Percentiles rank a stretch among this genome's conserved stretches.
These are phyloP conservation scores for Ammopiptanthus mongolicus DNA, from an alignment of 306 rosid species.

Conservation along the genomic window DNA sequence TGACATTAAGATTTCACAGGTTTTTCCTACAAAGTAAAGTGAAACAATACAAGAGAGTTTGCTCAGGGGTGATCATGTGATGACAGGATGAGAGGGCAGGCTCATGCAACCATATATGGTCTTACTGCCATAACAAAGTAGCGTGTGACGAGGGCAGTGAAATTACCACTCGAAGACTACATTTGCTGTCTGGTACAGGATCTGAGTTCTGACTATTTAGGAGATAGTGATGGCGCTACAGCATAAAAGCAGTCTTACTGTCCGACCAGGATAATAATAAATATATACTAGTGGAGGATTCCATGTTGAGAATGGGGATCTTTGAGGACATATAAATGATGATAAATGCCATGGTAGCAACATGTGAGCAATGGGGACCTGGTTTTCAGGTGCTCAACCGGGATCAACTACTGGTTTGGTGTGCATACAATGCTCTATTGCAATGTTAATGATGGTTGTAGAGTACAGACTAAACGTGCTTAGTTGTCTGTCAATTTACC, in stretches of 20 bases:
- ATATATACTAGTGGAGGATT: background rate
- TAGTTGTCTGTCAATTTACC: too few relatives aligned
- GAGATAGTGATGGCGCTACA: background rate
- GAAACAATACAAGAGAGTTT: background rate
- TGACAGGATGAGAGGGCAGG: constrained; percentile 1
- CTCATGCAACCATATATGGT: background rate
- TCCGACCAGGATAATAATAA: too few relatives aligned
- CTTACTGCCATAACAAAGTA: background rate
- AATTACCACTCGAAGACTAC: background rate
- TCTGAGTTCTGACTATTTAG: too few relatives aligned
- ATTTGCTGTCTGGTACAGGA: too few relatives aligned
- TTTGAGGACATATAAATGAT: background rate
- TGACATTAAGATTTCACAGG: background rate
- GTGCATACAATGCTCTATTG: background rate
- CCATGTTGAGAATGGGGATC: background rate
- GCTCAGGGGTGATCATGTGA: background rate
- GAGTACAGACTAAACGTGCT: too few relatives aligned
- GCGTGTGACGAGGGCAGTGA: background rate
- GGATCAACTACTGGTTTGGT: background rate
- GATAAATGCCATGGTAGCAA: background rate
- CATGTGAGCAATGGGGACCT: background rate
- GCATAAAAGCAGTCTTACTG: background rate
- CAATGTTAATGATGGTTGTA: background rate
- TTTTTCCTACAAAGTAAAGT: background rate
- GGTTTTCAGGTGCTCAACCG: background rate